Percentiles rank a stretch among this genome's conserved stretches.
phyloP scores from a whole-genome alignment of 106 monocot genomes.

The Platanthera guangdongensis region DNA sequence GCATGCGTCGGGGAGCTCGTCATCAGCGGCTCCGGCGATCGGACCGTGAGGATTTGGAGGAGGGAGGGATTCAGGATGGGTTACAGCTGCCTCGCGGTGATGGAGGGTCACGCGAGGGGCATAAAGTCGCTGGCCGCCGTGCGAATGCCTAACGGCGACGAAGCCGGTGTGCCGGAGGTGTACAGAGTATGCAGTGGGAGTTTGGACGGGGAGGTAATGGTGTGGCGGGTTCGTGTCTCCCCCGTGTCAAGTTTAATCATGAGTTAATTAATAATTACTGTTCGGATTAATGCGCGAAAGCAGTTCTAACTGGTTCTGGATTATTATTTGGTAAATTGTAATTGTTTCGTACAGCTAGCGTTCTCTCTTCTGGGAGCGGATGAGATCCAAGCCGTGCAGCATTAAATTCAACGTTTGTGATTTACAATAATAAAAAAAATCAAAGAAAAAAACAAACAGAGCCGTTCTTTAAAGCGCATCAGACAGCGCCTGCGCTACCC shows the following conservation, averaged over 20 bases:
- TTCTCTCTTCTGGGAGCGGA: too few species aligned
- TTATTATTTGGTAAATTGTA: not conserved
- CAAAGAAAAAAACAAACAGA: too few species aligned
- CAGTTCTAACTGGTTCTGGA: not conserved
- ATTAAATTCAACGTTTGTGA: too few species aligned
- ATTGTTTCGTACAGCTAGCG: too few species aligned
- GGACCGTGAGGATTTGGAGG: conserved; percentile 46
- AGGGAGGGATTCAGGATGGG: conserved; percentile 8
- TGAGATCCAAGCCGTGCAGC: too few species aligned
- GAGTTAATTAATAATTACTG: not conserved
- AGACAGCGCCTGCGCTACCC: too few species aligned
- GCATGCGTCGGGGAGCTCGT: conserved; percentile 14
- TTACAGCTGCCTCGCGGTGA: conserved; percentile 28
- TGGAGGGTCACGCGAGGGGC: conserved; percentile 32
- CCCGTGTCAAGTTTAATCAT: not conserved
- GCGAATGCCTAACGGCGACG: not conserved
- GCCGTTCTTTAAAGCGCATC: too few species aligned
- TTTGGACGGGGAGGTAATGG: conserved; percentile 43
- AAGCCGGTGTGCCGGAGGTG: not conserved
- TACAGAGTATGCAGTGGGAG: conserved; percentile 50
- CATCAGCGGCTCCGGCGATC: conserved; percentile 31
- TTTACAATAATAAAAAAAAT: too few species aligned
- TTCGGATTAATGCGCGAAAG: not conserved
- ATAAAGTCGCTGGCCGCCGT: conserved; percentile 30
- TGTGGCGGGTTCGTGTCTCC: conserved; percentile 35